A percentile compares a stretch with the other conserved stretches of the same genome.
Conservation (phyloP, 768 basidiomycete species). For the Megacollybia marginata region DNA sequence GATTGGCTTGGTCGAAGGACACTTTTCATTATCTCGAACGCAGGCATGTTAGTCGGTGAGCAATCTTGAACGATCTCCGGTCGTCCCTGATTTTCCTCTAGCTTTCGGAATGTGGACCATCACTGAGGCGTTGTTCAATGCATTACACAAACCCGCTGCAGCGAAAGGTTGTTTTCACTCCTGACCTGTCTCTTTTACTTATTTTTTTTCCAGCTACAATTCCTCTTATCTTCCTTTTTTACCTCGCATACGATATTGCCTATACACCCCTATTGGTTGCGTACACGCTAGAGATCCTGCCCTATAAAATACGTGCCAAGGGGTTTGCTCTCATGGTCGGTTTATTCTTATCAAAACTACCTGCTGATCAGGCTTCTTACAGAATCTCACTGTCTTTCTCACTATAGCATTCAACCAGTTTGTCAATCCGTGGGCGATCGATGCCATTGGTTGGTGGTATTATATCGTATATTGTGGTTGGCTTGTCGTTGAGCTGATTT, state of each 20-base stretch:
- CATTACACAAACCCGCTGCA: conserved; percentile 28
- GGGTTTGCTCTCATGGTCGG: conserved; percentile 71
- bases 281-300: conserved; percentile 71
- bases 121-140: conserved; percentile 36
- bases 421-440: conserved; percentile 70
- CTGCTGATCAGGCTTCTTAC: conserved; percentile 4
- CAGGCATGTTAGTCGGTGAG: conserved; percentile 49
- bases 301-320: conserved; percentile 72
- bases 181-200: neutral
- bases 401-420: conserved; percentile 75
- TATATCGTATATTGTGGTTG: conserved; percentile 61
- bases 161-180: conserved; percentile 25
- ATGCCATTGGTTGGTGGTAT: conserved; percentile 49
- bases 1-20: conserved; percentile 63
- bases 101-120: conserved; percentile 55
- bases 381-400: conserved; percentile 59
- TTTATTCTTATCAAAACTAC: neutral
- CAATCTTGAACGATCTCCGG: neutral
- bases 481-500: conserved; percentile 53
- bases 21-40: conserved; percentile 59
- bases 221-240: conserved; percentile 58
- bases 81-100: conserved; percentile 11
- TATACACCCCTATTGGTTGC: conserved; percentile 67
- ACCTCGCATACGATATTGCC: conserved; percentile 55
- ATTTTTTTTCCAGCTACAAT: conserved; percentile 37